Percentiles rank a stretch among this genome's conserved stretches.
Evolutionary conservation across 2,329 filamentous ascomycete genomes (phyloP).

Genomic region (Clonostachys sp.): DNA sequence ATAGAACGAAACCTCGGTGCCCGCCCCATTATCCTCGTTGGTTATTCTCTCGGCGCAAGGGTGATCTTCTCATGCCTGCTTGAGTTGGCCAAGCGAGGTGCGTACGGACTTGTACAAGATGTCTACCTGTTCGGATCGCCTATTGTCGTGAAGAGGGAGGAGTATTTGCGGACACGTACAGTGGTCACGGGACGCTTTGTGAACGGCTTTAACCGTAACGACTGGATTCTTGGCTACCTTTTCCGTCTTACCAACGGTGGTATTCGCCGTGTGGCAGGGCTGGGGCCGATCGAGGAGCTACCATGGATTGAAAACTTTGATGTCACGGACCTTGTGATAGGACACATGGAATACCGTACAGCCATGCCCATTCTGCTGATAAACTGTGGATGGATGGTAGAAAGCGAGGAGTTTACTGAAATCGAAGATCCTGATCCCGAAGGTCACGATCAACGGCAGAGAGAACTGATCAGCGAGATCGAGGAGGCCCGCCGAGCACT

Average conservation of each 20-base stretch:
- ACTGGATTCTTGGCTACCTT: slow-evolving; percentile 96
- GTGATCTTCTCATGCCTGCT: slow-evolving; percentile 90
- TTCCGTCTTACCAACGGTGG: slow-evolving; percentile 93
- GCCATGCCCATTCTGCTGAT: slow-evolving; percentile 86
- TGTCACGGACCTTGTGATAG: slow-evolving; percentile 77
- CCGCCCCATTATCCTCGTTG: slow-evolving; percentile 86
- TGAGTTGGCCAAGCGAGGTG: slow-evolving; percentile 80
- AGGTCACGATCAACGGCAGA: slow-evolving; percentile 79
- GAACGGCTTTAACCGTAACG: slow-evolving; percentile 89
- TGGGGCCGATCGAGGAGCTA: slow-evolving; percentile 71
- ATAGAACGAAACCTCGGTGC: slow-evolving; percentile 89
- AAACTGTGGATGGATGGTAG: slow-evolving; percentile 85
- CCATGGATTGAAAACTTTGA: slow-evolving; percentile 85
- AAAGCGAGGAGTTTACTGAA: slow-evolving; percentile 91
- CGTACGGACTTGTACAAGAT: slow-evolving; percentile 85
- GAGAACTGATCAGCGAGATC: slow-evolving; percentile 93
- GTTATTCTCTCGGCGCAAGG: slow-evolving; percentile 87
- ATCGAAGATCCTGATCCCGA: slow-evolving; percentile 98
- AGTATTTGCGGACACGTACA: slow-evolving; percentile 76
- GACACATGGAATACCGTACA: slow-evolving; percentile 94
- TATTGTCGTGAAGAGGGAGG: slow-evolving; percentile 85
- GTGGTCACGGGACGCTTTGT: slow-evolving; percentile 90
- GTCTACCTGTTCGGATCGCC: slow-evolving; percentile 94
- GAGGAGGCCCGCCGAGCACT: slow-evolving; percentile 87
- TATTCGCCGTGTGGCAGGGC: slow-evolving; percentile 81